Evolutionary conservation across 345 rosid species (phyloP).

Genomic region (Brassica incana): DNA sequence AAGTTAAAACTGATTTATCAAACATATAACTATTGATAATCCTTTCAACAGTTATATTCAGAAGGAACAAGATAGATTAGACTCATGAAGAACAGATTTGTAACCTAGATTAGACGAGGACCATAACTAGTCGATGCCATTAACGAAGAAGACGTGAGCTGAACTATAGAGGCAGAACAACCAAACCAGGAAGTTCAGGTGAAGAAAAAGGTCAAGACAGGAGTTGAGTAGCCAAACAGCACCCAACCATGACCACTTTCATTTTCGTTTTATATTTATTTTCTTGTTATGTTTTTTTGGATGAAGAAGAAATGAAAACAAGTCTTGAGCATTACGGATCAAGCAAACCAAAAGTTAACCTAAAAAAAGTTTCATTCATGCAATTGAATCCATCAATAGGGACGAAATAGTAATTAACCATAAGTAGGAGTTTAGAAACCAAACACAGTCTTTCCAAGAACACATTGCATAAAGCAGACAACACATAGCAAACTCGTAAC

Average conservation of each 20-base stretch:
- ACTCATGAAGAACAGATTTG: no score
- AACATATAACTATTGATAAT: no score
- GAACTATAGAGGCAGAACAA: background rate
- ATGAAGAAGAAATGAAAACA: background rate
- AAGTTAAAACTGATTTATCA: background rate
- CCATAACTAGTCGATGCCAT: background rate
- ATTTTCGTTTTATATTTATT: background rate
- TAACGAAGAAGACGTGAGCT: background rate
- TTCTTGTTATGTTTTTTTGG: background rate
- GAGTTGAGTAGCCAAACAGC: background rate
- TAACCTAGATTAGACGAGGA: background rate
- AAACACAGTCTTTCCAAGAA: conserved; percentile 19
- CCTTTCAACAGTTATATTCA: no score
- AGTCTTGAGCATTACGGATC: no score
- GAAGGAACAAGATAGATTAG: no score
- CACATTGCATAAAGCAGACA: conserved; percentile 9
- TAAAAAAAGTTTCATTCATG: background rate
- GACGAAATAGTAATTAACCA: background rate
- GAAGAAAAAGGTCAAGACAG: no score
- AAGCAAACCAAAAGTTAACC: background rate
- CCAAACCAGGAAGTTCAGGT: background rate
- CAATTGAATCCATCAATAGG: background rate
- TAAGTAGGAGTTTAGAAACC: background rate
- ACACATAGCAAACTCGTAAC: conserved; percentile 4
- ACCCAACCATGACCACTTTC: background rate